Conservation (phyloP, 306 rosid genomes). For the Lathyrus oleraceus region DNA sequence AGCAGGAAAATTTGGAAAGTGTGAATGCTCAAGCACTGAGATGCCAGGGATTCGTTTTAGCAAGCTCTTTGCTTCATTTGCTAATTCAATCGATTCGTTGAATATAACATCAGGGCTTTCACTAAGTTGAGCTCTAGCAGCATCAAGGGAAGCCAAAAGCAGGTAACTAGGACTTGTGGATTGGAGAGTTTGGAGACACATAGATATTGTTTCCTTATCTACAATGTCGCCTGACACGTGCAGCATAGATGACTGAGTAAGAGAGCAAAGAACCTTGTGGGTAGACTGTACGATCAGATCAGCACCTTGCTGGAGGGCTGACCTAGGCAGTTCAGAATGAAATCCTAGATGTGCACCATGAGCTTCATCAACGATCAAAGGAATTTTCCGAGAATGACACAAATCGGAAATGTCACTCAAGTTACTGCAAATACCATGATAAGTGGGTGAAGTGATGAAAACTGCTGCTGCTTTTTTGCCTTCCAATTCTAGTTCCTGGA, state of each 20-base stretch:
- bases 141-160: slow-evolving; percentile 86
- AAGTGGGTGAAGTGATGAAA: slow-evolving; percentile 84
- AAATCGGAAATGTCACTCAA: slow-evolving; percentile 60
- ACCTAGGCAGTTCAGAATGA: slow-evolving; percentile 65
- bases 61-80: slow-evolving; percentile 47
- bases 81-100: slow-evolving; percentile 54
- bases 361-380: slow-evolving; percentile 91
- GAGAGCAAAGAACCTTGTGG: slow-evolving; percentile 81
- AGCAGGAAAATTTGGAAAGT: slow-evolving; percentile 51
- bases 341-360: slow-evolving; percentile 92
- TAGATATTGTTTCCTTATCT: slow-evolving; percentile 57
- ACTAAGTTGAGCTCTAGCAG: slow-evolving; percentile 82
- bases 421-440: slow-evolving; percentile 80
- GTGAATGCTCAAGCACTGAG: slow-evolving; percentile 55
- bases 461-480: slow-evolving; percentile 74
- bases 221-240: slow-evolving; percentile 67
- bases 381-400: slow-evolving; percentile 74
- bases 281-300: slow-evolving; percentile 75
- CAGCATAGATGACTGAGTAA: slow-evolving; percentile 85
- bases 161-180: slow-evolving; percentile 85
- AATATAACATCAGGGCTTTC: slow-evolving; percentile 57
- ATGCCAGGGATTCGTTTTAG: slow-evolving; percentile 55
- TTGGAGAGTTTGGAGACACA: slow-evolving; percentile 86
- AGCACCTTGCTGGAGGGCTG: slow-evolving; percentile 80
- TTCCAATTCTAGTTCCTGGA: slow-evolving; percentile 56